Base-by-base conservation (phyloP, 345 rosid species). In the Hibiscus tridactylites region DNA sequence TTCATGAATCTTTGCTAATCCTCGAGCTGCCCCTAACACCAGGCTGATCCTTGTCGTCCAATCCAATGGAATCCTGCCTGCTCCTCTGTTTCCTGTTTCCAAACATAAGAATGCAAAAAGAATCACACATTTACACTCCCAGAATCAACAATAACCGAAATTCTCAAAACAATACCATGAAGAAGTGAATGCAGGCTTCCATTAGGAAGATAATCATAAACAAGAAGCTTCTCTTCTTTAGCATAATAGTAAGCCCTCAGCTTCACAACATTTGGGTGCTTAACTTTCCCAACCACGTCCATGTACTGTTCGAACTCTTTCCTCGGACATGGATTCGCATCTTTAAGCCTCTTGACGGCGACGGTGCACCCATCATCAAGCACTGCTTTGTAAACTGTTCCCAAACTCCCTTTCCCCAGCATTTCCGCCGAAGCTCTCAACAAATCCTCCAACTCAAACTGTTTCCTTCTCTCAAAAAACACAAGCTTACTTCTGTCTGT, bases 31-130 rank as follows among this genome's bases (percentile, higher is more conserved):
- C 59, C 96, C 98, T 56, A 94, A 61, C 28, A 90, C 87, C 80
- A 94, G 63, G 77, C 98, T 83, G 74, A 94, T 91, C 81, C 98
- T 87, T 9, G 98, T 94, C 1, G 98, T 94, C 98, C 98, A 94
- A 77, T 94, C 98, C 78, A 94, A 76, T 1, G 98, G 98, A 75
- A 91, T 94, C 72, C 98, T 75, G 13, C 98, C 97, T 0, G 96
- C 93, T 1, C 97, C 96, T 16, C 96, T 79, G 68, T 91, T 88
- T 3, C 91, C 98, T 93, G 70, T 52, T 72, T 15, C 3, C 19
- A 61, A 8, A 1, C 37, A 73, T 28, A 26, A 16, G 24, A 62
- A 16, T 26, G 57, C n/a, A 6, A 10, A 9, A 21, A 57, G 5
- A 47, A 11, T 50, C 17, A 15, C 54, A 2, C 2, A 54, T 7